Conservation (phyloP, 2,329 filamentous ascomycete species). For the Rhexocercosporidium sp. region DNA sequence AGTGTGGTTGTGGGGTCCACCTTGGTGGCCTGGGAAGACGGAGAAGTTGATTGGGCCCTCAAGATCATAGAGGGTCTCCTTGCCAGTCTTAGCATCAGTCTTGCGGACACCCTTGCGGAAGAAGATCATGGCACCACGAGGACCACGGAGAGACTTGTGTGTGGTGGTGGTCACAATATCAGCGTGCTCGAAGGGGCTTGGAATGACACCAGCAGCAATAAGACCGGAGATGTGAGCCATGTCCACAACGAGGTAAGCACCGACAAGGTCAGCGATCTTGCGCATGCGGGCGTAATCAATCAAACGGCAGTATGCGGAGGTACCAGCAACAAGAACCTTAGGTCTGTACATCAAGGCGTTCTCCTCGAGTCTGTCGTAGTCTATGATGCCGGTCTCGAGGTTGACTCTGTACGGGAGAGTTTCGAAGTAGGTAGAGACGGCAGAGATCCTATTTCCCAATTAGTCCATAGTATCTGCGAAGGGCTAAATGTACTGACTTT, state of each 20-base stretch:
- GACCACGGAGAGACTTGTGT: slow-evolving; percentile 97
- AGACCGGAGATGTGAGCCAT: slow-evolving; percentile 99
- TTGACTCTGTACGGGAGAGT: slow-evolving; percentile 95
- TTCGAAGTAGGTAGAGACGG: slow-evolving; percentile 98
- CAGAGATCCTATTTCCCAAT: slow-evolving; percentile 70
- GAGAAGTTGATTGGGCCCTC: slow-evolving; percentile 98
- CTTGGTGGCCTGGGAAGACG: slow-evolving; percentile 98
- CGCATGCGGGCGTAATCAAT: slow-evolving; percentile 98
- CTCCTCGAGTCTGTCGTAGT: slow-evolving; percentile 92
- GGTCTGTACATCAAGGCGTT: slow-evolving; percentile 91
- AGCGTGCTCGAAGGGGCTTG: slow-evolving; percentile 88
- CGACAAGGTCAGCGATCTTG: slow-evolving; percentile 90
- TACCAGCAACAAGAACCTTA: slow-evolving; percentile 95
- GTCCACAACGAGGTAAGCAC: slow-evolving; percentile 93
- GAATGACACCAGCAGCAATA: slow-evolving; percentile 90
- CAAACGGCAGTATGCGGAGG: slow-evolving; percentile 95
- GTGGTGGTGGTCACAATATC: slow-evolving; percentile 98
- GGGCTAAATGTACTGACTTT: slow-evolving; percentile 64
- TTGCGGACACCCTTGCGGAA: slow-evolving; percentile 96
- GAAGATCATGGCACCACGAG: slow-evolving; percentile 99
- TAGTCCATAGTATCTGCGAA: slow-evolving; percentile 19
- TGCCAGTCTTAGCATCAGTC: slow-evolving; percentile 87
- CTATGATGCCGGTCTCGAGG: slow-evolving; percentile 90
- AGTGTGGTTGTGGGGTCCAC: slow-evolving; percentile 98
- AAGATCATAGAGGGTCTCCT: slow-evolving; percentile 89